phyloP scores from a whole-genome alignment of 2,329 filamentous ascomycete genomes.

The Fusarium sp. region DNA sequence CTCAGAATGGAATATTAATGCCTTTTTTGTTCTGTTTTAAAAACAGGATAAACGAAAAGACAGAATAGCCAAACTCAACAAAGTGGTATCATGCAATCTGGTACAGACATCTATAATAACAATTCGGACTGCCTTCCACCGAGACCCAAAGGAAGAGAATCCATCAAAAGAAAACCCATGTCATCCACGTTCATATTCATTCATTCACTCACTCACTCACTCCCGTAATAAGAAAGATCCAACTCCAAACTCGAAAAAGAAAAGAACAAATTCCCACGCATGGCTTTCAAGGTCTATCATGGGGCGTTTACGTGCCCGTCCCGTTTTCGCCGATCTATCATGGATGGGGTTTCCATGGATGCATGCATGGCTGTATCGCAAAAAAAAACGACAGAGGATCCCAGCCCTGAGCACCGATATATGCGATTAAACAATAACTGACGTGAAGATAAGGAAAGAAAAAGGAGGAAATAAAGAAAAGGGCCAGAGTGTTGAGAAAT shows the following conservation, averaged over 20 bases:
- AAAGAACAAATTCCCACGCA: neutral
- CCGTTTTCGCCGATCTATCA: constrained; percentile 41
- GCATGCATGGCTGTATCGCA: constrained; percentile 22
- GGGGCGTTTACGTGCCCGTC: constrained; percentile 29
- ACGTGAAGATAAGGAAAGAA: neutral
- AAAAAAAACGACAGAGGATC: constrained; percentile 27
- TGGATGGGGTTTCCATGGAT: constrained; percentile 17
- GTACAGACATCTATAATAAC: constrained; percentile 37
- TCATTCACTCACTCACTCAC: neutral
- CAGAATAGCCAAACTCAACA: neutral
- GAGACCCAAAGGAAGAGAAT: neutral
- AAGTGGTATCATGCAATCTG: constrained; percentile 34
- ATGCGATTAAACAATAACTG: constrained; percentile 11
- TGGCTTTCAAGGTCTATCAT: constrained; percentile 34
- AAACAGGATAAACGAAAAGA: neutral
- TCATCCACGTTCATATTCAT: neutral
- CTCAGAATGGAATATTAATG: neutral
- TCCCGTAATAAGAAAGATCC: constrained; percentile 4
- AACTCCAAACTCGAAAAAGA: constrained; percentile 31
- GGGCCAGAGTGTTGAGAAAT: constrained; percentile 2
- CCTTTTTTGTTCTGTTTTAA: neutral
- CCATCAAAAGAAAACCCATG: neutral
- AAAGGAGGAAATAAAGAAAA: constrained; percentile 15
- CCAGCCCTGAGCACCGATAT: constrained; percentile 27
- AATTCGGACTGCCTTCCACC: neutral